These are phyloP conservation scores for Tricharina praecox DNA, from an alignment of 495 filamentous ascomycete species.

Conservation along the genomic window DNA sequence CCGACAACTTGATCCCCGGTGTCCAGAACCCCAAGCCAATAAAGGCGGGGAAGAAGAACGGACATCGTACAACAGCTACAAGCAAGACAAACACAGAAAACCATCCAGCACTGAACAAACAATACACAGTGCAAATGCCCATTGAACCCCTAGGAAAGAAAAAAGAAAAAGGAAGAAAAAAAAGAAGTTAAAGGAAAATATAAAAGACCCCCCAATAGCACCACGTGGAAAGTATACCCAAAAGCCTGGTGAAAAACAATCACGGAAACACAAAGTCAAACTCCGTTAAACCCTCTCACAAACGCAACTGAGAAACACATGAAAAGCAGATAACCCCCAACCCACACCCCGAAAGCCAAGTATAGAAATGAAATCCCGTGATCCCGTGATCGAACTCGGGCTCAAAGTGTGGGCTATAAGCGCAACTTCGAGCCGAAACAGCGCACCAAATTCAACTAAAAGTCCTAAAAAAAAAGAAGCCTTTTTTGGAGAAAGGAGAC, in stretches of 20 bases:
- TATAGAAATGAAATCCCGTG: conserved; percentile 9
- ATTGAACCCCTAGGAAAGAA: background rate
- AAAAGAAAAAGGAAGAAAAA: conserved; percentile 3
- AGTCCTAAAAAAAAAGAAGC: conserved; percentile 3
- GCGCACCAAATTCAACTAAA: too few relatives aligned
- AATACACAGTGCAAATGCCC: background rate
- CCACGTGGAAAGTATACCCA: background rate
- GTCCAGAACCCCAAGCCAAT: too few relatives aligned
- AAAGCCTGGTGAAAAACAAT: background rate
- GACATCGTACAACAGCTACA: too few relatives aligned
- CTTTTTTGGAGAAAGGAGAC: background rate
- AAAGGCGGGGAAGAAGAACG: too few relatives aligned
- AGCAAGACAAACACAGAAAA: background rate
- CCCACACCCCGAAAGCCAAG: conserved; percentile 3
- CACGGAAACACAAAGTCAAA: conserved; percentile 4
- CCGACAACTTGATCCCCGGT: too few relatives aligned
- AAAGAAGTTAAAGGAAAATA: background rate
- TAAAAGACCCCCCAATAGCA: conserved; percentile 4
- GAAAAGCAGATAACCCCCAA: conserved; percentile 17
- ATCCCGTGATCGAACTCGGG: too few relatives aligned
- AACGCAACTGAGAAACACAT: conserved; percentile 6
- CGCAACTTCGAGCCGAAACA: too few relatives aligned
- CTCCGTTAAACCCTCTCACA: conserved; percentile 1
- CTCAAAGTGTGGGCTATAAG: too few relatives aligned
- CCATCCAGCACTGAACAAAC: too few relatives aligned